phyloP scores from a whole-genome alignment of 495 filamentous ascomycete genomes.

The Neurospora discreta region DNA sequence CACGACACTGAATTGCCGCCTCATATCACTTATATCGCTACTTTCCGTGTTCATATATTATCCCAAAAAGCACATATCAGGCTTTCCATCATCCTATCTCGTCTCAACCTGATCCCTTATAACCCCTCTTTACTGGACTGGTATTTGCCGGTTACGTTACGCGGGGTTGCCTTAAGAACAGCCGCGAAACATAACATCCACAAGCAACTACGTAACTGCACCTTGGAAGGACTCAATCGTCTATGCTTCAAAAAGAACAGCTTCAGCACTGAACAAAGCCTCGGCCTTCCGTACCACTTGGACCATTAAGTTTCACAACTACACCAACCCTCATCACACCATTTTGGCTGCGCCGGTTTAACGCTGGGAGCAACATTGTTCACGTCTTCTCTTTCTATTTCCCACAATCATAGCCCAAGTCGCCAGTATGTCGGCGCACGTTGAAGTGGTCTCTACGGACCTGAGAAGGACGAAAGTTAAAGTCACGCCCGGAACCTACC shows the following conservation, averaged over 20 bases:
- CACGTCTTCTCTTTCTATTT: not conserved
- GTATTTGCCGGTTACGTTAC: not conserved
- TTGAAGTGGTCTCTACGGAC: conserved; percentile 74
- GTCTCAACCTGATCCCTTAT: not conserved
- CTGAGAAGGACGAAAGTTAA: conserved; percentile 67
- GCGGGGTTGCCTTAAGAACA: not conserved
- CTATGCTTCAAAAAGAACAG: not conserved
- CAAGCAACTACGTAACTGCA: not conserved
- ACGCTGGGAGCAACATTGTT: not conserved
- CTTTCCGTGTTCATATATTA: not conserved
- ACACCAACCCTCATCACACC: not conserved
- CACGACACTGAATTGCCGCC: not conserved
- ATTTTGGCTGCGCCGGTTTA: not conserved
- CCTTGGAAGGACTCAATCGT: not conserved
- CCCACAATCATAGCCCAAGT: not conserved
- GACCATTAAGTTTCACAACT: not conserved
- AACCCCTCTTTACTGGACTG: not conserved
- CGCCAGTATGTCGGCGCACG: conserved; percentile 67
- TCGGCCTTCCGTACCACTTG: not conserved
- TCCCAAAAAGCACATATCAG: not conserved
- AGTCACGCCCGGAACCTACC: conserved; percentile 63
- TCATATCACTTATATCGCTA: not conserved
- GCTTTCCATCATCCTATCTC: not conserved
- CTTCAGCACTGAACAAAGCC: not conserved
- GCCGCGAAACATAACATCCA: not conserved